A percentile compares a stretch with the other conserved stretches of the same genome.
Conservation (phyloP, 148 eudicot genomes). For the Linanthus parryae region DNA sequence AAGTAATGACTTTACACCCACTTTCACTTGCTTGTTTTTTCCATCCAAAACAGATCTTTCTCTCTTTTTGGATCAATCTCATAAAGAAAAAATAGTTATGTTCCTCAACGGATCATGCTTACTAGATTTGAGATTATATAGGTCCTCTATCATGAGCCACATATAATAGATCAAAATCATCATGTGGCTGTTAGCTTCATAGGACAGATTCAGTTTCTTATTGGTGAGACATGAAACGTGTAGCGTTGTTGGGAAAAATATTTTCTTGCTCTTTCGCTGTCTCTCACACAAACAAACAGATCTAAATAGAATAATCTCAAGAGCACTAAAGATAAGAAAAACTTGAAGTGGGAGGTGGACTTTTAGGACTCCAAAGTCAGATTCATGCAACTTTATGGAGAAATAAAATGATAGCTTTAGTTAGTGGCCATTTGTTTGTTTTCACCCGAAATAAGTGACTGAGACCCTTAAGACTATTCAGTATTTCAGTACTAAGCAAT, state of each 20-base stretch:
- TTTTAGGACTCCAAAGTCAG: background rate
- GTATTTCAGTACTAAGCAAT: background rate
- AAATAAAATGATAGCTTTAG: background rate
- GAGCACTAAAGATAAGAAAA: background rate
- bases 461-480: background rate
- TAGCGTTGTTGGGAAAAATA: background rate
- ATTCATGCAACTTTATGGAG: constrained; percentile 4
- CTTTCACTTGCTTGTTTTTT: background rate
- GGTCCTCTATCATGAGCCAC: too few species aligned
- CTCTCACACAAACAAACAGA: background rate
- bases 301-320: background rate
- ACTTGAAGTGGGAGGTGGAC: constrained; percentile 5
- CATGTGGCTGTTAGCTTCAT: too few species aligned
- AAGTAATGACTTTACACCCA: constrained; percentile 1
- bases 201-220: background rate
- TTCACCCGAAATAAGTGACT: background rate
- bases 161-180: too few species aligned
- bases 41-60: background rate
- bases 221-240: background rate
- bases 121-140: too few species aligned
- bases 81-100: too few species aligned
- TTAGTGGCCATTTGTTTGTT: constrained; percentile 2
- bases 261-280: too few species aligned
- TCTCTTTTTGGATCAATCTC: too few species aligned
- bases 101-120: too few species aligned